Conservation (phyloP, 2,329 filamentous ascomycete species). For the Cladophialophora yegresii region DNA sequence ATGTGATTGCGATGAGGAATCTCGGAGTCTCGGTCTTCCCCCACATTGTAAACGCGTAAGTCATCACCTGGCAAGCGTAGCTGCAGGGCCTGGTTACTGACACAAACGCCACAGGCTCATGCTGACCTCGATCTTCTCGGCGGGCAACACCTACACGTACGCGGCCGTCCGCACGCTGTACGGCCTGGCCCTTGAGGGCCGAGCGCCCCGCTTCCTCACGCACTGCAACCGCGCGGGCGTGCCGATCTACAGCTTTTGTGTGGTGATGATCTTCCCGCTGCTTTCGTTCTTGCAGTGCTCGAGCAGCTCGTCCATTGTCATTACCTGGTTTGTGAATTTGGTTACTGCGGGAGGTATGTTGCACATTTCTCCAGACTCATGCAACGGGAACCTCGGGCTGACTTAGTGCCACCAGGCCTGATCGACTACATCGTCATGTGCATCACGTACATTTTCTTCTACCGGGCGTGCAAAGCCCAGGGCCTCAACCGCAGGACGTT, state of each 20-base stretch:
- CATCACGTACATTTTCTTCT: slow-evolving; percentile 62
- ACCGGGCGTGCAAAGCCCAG: slow-evolving; percentile 56
- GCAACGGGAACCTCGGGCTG: background rate
- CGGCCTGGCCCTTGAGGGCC: slow-evolving; percentile 55
- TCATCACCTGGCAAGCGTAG: slow-evolving; percentile 44
- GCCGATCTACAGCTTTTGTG: slow-evolving; percentile 59
- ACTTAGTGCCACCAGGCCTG: slow-evolving; percentile 9
- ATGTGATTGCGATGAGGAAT: slow-evolving; percentile 63
- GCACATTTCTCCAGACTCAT: background rate
- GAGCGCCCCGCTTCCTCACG: slow-evolving; percentile 57
- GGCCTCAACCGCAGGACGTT: slow-evolving; percentile 55
- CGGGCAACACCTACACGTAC: slow-evolving; percentile 60
- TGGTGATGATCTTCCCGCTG: slow-evolving; percentile 58
- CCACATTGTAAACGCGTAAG: slow-evolving; percentile 13
- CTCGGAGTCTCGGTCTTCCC: slow-evolving; percentile 40
- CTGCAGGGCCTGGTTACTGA: slow-evolving; percentile 54
- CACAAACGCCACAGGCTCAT: slow-evolving; percentile 39
- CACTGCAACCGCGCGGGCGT: slow-evolving; percentile 64
- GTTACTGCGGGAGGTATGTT: slow-evolving; percentile 24
- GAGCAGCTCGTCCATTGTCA: slow-evolving; percentile 52
- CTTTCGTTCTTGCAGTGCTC: slow-evolving; percentile 56
- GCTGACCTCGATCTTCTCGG: slow-evolving; percentile 58
- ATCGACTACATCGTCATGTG: slow-evolving; percentile 66
- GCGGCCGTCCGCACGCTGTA: slow-evolving; percentile 57
- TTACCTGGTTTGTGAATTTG: slow-evolving; percentile 59